Evolutionary conservation across 495 filamentous ascomycete genomes (phyloP), one percentile per base, ranked within the genome.

Genomic region (Hypoxylon trugodes): DNA sequence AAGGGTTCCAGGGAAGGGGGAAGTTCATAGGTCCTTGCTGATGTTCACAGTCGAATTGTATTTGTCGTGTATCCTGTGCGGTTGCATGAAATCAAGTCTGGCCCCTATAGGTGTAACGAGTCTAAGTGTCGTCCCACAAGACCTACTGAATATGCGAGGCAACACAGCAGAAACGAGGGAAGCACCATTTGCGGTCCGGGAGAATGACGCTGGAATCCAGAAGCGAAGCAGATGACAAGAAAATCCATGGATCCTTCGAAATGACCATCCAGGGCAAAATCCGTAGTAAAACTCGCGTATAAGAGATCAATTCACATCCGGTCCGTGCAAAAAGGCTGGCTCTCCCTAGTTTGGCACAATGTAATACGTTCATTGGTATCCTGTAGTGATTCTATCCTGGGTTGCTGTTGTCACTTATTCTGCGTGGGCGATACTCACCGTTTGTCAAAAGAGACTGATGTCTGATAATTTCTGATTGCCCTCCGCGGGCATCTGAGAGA

Each of bases 401-500:
- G 19, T 62, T 55, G 59, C 59, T 68, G 65, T 50, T 58, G 65
- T 68, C 65, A 68, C 64, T 46, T 52, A 36, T 61, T 65, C 46
- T 59, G 59, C 40, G 51, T 37, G 59, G 65, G 59, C 48, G 59
- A 68, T 64, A 68, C 65, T 68, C 51, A 68, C 65, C 19, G 41
- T 38, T 36, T 8, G 18, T 35, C 58, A 6, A 47, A 19, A 43
- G 47, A 38, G 32, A 51, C 24, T 53, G 40, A 40, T 61, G 8
- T 62, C 45, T 62, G 38, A 62, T 58, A 57, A 61, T 63, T 49
- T 58, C 46, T 56, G 50, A 26, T 51, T 30, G 41, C 62, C 58
- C n/a, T n/a, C n/a, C n/a, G n/a, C n/a, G n/a, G n/a, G n/a, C 59
- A 63, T 68, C 65, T 64, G 65, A 68, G 65, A 52, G 65, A 68